These are phyloP conservation scores for Leishmania tropica DNA, from an alignment of 208 protist species.

Conservation along the genomic window DNA sequence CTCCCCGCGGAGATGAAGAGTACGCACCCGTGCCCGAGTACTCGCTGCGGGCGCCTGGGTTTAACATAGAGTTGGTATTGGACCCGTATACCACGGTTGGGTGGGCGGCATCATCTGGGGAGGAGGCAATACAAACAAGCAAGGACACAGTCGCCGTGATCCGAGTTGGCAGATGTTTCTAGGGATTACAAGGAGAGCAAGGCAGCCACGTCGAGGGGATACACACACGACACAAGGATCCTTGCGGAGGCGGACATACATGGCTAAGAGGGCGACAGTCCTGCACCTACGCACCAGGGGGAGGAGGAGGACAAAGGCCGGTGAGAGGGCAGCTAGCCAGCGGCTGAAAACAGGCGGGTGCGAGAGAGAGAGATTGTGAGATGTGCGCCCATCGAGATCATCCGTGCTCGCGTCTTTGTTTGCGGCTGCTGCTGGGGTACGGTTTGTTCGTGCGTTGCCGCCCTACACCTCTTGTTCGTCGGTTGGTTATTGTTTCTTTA, in stretches of 20 bases:
- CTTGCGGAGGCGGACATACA: neutral
- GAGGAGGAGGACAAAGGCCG: neutral
- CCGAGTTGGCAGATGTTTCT: neutral
- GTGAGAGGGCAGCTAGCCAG: neutral
- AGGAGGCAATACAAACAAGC: too few species aligned
- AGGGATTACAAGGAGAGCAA: neutral
- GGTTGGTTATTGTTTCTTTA: too few species aligned
- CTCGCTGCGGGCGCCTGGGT: too few species aligned
- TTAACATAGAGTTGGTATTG: too few species aligned
- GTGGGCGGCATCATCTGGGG: too few species aligned
- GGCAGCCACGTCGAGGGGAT: neutral
- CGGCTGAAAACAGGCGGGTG: neutral
- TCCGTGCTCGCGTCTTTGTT: neutral
- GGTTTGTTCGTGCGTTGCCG: too few species aligned
- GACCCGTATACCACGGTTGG: too few species aligned
- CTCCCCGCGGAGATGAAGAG: neutral
- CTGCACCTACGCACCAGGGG: neutral
- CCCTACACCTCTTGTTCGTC: too few species aligned
- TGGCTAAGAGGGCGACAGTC: neutral
- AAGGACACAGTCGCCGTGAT: neutral
- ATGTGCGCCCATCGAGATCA: neutral
- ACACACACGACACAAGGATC: neutral
- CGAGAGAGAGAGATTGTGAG: neutral
- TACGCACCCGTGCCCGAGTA: neutral
- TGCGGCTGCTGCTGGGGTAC: too few species aligned